Conservation (phyloP, 2,329 filamentous ascomycete species). For the Cladobotryum protrusum region DNA sequence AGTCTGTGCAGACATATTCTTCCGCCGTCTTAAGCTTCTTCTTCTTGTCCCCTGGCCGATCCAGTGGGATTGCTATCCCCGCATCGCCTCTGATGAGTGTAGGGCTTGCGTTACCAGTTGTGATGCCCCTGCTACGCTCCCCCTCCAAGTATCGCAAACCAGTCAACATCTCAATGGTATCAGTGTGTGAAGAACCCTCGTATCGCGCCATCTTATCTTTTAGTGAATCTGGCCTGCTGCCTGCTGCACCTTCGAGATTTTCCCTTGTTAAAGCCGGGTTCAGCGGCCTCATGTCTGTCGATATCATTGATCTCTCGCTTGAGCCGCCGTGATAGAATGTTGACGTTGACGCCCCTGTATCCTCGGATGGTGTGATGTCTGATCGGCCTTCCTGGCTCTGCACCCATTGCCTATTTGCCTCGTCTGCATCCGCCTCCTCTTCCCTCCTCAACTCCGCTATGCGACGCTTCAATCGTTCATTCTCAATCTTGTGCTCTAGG, state of each 20-base stretch:
- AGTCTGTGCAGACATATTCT: conserved; percentile 94
- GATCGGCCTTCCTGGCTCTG: conserved; percentile 52
- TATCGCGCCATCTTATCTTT: conserved; percentile 80
- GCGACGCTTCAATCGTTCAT: conserved; percentile 75
- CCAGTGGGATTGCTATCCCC: conserved; percentile 75
- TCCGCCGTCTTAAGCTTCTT: conserved; percentile 77
- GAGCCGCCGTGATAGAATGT: conserved; percentile 25
- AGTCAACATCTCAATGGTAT: conserved; percentile 89
- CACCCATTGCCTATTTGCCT: conserved; percentile 55
- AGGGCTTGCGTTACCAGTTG: conserved; percentile 76
- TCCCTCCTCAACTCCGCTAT: conserved; percentile 82
- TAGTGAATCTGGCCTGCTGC: conserved; percentile 65
- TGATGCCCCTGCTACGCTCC: conserved; percentile 81
- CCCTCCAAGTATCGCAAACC: conserved; percentile 83
- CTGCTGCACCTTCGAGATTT: conserved; percentile 68
- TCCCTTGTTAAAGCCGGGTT: conserved; percentile 70
- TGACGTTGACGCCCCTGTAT: conserved; percentile 30
- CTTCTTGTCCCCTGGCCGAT: conserved; percentile 75
- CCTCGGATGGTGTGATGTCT: conserved; percentile 46
- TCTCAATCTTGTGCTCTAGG: conserved; percentile 94
- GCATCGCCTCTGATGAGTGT: conserved; percentile 78
- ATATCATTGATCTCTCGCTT: conserved; percentile 49
- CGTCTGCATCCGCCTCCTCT: conserved; percentile 72
- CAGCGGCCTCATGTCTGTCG: conserved; percentile 56
- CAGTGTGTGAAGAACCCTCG: conserved; percentile 68